A percentile compares a stretch with the other conserved stretches of the same genome.
Conservation (phyloP, 352 stramenopile species). For the Globisporangium mamillatum region DNA sequence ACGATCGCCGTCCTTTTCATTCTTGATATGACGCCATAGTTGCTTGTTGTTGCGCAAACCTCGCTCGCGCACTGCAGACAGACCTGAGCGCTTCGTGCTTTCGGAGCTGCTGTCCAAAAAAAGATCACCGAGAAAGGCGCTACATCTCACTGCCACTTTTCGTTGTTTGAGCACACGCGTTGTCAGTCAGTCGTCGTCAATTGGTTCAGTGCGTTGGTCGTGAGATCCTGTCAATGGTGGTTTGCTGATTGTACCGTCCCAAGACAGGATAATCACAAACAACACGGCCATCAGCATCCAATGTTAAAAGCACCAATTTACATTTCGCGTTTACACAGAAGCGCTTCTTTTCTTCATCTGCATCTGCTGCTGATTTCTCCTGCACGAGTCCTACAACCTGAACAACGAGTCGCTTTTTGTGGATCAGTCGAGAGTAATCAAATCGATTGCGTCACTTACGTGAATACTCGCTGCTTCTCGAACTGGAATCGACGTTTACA, state of each 20-base stretch:
- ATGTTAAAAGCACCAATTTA: background rate
- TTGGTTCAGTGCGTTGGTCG: background rate
- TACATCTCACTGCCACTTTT: background rate
- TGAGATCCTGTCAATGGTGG: background rate
- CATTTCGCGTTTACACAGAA: constrained; percentile 2
- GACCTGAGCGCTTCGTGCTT: background rate
- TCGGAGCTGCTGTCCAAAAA: background rate
- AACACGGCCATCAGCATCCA: background rate
- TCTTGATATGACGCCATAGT: too few species aligned
- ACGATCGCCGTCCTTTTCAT: too few species aligned
- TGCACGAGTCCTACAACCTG: background rate
- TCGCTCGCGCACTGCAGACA: background rate
- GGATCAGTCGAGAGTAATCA: background rate
- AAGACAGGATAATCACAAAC: background rate
- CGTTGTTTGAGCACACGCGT: background rate
- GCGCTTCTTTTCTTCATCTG: background rate
- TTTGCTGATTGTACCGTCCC: background rate
- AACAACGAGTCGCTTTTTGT: background rate
- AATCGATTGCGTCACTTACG: background rate
- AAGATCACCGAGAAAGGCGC: background rate
- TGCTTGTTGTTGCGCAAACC: too few species aligned
- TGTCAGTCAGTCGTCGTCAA: background rate
- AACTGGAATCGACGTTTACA: constrained; percentile 21
- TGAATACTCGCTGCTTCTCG: background rate
- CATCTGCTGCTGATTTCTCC: background rate